These are phyloP conservation scores for Candida sphagnicola DNA, from an alignment of 805 yeast genomes.

Conservation along the genomic window DNA sequence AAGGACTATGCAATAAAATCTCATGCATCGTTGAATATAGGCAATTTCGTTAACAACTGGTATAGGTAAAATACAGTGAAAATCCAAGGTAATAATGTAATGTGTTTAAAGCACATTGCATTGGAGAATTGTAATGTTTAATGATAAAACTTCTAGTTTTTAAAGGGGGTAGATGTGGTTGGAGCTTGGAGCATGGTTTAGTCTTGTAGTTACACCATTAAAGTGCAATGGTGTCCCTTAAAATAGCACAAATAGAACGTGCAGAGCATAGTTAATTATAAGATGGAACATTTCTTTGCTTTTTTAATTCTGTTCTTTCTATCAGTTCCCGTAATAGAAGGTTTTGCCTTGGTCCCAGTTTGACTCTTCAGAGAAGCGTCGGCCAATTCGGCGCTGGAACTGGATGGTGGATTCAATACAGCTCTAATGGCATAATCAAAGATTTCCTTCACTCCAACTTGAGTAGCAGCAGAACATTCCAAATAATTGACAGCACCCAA, in stretches of 20 bases:
- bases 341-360: not conserved
- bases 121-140: no score
- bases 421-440: constrained; percentile 79
- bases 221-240: no score
- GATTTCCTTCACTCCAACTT: constrained; percentile 78
- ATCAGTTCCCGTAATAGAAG: not conserved
- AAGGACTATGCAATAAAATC: no score
- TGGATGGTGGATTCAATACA: constrained; percentile 52
- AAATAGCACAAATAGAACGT: no score
- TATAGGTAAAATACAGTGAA: not conserved
- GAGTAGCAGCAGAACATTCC: constrained; percentile 91
- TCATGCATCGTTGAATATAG: no score
- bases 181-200: no score
- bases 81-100: not conserved
- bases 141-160: no score
- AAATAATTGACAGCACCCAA: constrained; percentile 69
- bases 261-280: constrained; percentile 22
- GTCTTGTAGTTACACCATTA: no score
- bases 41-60: not conserved
- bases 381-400: constrained; percentile 3
- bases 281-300: constrained; percentile 38
- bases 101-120: no score
- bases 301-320: constrained; percentile 27
- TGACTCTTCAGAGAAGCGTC: not conserved
- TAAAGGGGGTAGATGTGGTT: no score